These are phyloP conservation scores for Camellia oleifera DNA, from an alignment of 179 eudicot species.

Conservation along the genomic window DNA sequence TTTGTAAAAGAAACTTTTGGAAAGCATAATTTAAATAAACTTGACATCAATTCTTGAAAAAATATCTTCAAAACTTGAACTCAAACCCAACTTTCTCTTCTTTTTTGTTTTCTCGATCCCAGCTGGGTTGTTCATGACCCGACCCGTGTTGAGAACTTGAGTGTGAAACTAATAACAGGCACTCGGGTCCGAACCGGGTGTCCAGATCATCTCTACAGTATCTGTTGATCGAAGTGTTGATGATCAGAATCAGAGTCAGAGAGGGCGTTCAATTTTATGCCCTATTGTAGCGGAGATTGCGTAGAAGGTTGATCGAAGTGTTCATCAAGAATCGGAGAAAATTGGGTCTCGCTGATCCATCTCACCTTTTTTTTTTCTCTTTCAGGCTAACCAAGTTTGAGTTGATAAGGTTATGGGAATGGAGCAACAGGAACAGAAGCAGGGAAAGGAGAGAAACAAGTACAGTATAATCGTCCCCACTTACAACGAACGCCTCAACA, in stretches of 20 bases:
- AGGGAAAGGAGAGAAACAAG: slow-evolving; percentile 31
- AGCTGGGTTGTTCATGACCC: neutral
- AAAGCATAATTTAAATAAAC: no score
- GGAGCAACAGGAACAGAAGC: slow-evolving; percentile 26
- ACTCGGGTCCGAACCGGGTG: neutral
- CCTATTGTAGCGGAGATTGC: no score
- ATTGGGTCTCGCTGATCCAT: neutral
- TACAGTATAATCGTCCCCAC: slow-evolving; percentile 65
- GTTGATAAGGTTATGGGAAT: neutral
- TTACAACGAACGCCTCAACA: slow-evolving; percentile 72
- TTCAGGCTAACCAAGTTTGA: neutral
- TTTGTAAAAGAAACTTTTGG: no score
- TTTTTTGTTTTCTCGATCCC: no score
- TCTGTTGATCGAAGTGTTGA: no score
- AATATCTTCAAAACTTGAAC: no score
- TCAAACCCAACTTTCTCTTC: no score
- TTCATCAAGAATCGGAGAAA: no score
- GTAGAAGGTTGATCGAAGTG: no score
- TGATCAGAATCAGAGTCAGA: no score
- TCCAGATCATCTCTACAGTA: neutral
- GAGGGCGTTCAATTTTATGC: no score
- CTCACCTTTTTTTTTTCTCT: neutral
- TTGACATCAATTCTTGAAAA: no score
- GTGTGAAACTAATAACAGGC: neutral
- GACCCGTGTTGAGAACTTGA: neutral